These are phyloP conservation scores for Phaeosphaeria sp. DNA, from an alignment of 2,329 filamentous ascomycete species.

Conservation along the genomic window DNA sequence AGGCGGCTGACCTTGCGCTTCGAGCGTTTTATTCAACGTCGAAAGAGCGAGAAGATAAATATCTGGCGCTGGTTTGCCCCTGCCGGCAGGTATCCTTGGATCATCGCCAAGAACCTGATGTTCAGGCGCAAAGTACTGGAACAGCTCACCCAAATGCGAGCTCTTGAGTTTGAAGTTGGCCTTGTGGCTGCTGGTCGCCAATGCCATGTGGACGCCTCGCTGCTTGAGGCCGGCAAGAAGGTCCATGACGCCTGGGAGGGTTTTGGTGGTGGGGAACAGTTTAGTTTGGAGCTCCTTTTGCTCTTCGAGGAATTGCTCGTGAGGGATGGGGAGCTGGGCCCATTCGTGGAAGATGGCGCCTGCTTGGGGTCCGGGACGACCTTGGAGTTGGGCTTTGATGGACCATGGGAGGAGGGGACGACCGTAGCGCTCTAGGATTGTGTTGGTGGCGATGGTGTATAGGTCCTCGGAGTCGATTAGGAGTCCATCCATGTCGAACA, in stretches of 20 bases:
- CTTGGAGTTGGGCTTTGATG: slow-evolving; percentile 87
- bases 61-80: slow-evolving; percentile 94
- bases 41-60: slow-evolving; percentile 89
- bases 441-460: slow-evolving; percentile 85
- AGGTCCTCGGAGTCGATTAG: slow-evolving; percentile 91
- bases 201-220: slow-evolving; percentile 74
- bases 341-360: slow-evolving; percentile 74
- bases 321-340: slow-evolving; percentile 81
- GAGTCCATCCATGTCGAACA: slow-evolving; percentile 99
- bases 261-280: slow-evolving; percentile 75
- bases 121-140: slow-evolving; percentile 70
- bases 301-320: slow-evolving; percentile 69
- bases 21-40: slow-evolving; percentile 79
- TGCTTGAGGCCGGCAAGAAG: slow-evolving; percentile 69
- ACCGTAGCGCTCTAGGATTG: slow-evolving; percentile 75
- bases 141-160: slow-evolving; percentile 57
- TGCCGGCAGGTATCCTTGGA: slow-evolving; percentile 72
- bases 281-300: slow-evolving; percentile 69
- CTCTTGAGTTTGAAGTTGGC: slow-evolving; percentile 82
- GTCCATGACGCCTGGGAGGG: slow-evolving; percentile 77
- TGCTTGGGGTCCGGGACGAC: slow-evolving; percentile 65
- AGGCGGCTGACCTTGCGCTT: slow-evolving; percentile 62
- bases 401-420: slow-evolving; percentile 84
- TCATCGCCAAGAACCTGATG: slow-evolving; percentile 88
- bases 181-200: slow-evolving; percentile 80